These are phyloP conservation scores for Oenanthe javanica DNA, from an alignment of 140 eudicot species.

Conservation along the genomic window DNA sequence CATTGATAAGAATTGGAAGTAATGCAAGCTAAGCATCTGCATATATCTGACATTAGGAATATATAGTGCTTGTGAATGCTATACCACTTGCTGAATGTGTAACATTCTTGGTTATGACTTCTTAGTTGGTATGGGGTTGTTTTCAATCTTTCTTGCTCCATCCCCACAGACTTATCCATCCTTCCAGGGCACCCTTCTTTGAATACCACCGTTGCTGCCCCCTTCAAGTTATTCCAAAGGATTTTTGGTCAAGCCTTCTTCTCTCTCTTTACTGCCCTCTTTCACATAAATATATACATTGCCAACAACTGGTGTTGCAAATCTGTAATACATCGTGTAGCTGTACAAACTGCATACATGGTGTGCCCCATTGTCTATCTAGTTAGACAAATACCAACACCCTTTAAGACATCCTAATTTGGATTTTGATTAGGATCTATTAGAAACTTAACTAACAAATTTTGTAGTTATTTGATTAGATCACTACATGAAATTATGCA, in stretches of 20 bases:
- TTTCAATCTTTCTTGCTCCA: not conserved
- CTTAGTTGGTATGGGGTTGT: not conserved
- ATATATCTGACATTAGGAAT: not conserved
- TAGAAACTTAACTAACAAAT: not conserved
- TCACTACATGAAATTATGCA: not conserved
- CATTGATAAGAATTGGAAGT: not conserved
- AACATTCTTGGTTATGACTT: not conserved
- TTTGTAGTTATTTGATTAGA: not conserved
- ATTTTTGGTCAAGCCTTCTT: not conserved
- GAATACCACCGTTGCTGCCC: no score
- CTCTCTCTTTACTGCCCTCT: not conserved
- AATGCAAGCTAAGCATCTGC: not conserved
- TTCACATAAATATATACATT: not conserved
- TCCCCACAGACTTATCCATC: not conserved
- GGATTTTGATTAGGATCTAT: not conserved
- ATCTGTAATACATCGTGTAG: not conserved
- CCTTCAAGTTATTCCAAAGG: not conserved
- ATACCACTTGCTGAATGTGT: not conserved
- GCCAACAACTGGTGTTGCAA: not conserved
- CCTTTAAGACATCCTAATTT: not conserved
- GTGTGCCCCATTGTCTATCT: not conserved
- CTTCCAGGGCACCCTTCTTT: not conserved
- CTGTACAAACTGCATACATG: not conserved
- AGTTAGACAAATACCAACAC: not conserved
- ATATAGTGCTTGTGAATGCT: not conserved